Evolutionary conservation across 2,329 filamentous ascomycete species (phyloP).

Genomic region (Colletotrichum abscissum): DNA sequence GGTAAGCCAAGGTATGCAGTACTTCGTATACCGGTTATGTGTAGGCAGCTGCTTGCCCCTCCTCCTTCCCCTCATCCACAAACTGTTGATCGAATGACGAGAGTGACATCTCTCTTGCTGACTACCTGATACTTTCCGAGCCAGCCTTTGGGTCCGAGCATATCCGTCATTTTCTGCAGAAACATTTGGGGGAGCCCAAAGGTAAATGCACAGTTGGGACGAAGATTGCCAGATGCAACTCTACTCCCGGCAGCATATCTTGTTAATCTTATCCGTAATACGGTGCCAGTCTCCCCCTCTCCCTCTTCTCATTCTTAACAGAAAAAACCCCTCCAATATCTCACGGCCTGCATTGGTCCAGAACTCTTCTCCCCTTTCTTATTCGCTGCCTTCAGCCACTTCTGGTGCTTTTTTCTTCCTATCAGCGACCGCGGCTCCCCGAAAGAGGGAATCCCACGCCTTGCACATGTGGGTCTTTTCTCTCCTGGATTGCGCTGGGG

Average conservation of each 20-base stretch:
- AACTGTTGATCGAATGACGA: neutral
- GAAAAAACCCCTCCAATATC: neutral
- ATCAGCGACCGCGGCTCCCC: slow-evolving; percentile 26
- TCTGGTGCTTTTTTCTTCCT: slow-evolving; percentile 13
- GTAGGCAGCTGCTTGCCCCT: neutral
- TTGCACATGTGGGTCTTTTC: slow-evolving; percentile 8
- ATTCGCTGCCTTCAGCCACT: neutral
- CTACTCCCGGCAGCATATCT: slow-evolving; percentile 12
- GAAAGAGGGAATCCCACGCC: slow-evolving; percentile 33
- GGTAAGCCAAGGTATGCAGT: no score
- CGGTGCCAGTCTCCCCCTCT: neutral
- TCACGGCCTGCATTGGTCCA: neutral
- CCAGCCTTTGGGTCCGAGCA: neutral
- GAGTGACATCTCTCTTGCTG: neutral
- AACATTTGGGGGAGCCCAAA: neutral
- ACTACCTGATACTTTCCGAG: neutral
- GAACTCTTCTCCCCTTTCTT: neutral
- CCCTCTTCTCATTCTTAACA: neutral
- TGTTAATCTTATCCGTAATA: neutral
- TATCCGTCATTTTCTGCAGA: neutral
- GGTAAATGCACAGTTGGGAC: slow-evolving; percentile 12
- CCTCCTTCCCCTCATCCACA: neutral
- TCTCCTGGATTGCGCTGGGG: neutral
- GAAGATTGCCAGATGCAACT: slow-evolving; percentile 27
- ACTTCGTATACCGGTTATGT: no score